These are phyloP conservation scores for Epichloe sp. DNA, from an alignment of 2,329 filamentous ascomycete species.

Conservation along the genomic window DNA sequence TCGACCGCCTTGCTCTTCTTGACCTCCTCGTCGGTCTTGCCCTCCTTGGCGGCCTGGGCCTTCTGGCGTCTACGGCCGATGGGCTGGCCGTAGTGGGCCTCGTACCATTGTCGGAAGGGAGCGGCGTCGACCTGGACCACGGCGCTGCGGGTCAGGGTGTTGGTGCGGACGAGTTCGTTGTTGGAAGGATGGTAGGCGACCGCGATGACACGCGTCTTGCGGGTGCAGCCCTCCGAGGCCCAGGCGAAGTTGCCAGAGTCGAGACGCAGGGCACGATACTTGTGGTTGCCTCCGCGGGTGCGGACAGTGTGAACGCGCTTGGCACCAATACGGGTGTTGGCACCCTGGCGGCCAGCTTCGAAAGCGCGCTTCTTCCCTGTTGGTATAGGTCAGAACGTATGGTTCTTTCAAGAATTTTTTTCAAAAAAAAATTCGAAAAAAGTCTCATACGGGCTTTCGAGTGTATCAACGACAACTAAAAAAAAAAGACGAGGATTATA, in stretches of 20 bases:
- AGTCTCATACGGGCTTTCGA: conserved; percentile 54
- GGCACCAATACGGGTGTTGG: conserved; percentile 97
- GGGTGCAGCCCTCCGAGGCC: conserved; percentile 94
- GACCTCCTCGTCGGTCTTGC: conserved; percentile 51
- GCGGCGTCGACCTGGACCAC: conserved; percentile 98
- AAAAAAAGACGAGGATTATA: conserved; percentile 4
- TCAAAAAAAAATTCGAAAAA: not conserved
- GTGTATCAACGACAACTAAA: conserved; percentile 8
- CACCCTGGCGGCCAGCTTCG: conserved; percentile 98
- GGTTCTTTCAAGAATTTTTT: conserved; percentile 19
- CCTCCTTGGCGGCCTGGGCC: conserved; percentile 49
- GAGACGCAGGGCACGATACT: conserved; percentile 98
- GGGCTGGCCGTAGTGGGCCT: conserved; percentile 93
- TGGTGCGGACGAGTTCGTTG: conserved; percentile 99
- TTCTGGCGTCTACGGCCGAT: conserved; percentile 86
- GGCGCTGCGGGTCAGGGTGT: conserved; percentile 98
- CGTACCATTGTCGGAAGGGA: conserved; percentile 99
- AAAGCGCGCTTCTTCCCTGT: conserved; percentile 93
- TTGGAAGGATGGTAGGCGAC: conserved; percentile 99
- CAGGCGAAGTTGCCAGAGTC: conserved; percentile 99
- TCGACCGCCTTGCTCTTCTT: conserved; percentile 95
- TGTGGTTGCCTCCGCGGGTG: conserved; percentile 97
- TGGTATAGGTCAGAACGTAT: conserved; percentile 65
- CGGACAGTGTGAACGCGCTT: conserved; percentile 96
- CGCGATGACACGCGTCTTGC: conserved; percentile 98